These are phyloP conservation scores for Ampelocalamus luodianensis DNA, from an alignment of 176 grass and related monocot genomes.

Conservation along the genomic window DNA sequence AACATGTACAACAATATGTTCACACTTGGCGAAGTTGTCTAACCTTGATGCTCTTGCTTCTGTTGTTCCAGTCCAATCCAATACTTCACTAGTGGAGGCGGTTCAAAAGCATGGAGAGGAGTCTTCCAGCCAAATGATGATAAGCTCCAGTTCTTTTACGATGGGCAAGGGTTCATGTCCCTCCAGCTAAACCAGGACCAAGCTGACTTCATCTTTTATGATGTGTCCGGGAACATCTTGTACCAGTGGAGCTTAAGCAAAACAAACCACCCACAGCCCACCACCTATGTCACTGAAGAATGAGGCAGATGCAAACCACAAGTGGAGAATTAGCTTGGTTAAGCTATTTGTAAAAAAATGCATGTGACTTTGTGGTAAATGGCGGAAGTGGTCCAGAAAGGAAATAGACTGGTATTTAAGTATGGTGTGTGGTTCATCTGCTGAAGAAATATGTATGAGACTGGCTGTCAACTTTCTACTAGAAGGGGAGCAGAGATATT, in stretches of 20 bases:
- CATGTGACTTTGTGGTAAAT: constrained; percentile 17
- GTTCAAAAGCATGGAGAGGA: constrained; percentile 88
- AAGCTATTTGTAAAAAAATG: constrained; percentile 24
- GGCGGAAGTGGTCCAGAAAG: background rate
- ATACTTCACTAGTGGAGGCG: constrained; percentile 86
- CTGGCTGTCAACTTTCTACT: background rate
- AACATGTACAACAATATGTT: background rate
- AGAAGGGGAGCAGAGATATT: constrained; percentile 15
- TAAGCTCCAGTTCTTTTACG: constrained; percentile 80
- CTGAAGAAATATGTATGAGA: constrained; percentile 16
- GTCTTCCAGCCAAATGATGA: constrained; percentile 64
- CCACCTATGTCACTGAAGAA: constrained; percentile 38
- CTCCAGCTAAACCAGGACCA: constrained; percentile 58
- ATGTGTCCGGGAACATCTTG: constrained; percentile 57
- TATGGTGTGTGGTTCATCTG: background rate
- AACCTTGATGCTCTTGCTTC: constrained; percentile 26
- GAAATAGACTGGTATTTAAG: constrained; percentile 29
- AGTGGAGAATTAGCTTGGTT: constrained; percentile 28
- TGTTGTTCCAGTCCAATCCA: constrained; percentile 62
- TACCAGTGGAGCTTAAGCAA: constrained; percentile 64
- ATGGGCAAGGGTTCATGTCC: constrained; percentile 92
- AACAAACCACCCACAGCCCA: constrained; percentile 34
- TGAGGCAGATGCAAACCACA: constrained; percentile 24
- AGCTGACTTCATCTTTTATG: constrained; percentile 70
- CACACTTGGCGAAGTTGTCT: background rate